Conservation (phyloP, 2,329 filamentous ascomycete genomes). For the Diaporthe sp. region DNA sequence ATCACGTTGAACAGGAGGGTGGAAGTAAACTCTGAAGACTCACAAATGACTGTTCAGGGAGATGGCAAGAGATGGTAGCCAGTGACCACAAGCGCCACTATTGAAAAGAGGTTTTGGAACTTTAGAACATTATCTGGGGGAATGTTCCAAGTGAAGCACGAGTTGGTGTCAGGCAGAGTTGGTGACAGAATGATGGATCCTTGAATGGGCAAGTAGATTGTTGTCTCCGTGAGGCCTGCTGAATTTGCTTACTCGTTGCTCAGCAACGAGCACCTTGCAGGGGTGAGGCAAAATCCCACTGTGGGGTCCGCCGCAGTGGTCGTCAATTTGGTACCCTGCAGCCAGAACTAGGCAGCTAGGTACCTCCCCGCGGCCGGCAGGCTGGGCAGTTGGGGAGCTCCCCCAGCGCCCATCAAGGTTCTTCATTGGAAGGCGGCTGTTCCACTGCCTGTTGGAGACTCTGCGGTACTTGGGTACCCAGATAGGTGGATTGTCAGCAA, state of each 20-base stretch:
- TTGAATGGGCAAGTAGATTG: conserved; percentile 31
- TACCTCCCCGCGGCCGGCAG: neutral
- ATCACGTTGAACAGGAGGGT: neutral
- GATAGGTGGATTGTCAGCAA: neutral
- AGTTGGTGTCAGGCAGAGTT: conserved; percentile 32
- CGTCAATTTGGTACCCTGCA: neutral
- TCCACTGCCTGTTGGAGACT: neutral
- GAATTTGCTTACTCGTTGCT: conserved; percentile 36
- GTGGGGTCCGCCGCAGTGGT: neutral
- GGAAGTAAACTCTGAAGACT: conserved; percentile 11
- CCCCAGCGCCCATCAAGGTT: neutral
- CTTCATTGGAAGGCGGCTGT: neutral
- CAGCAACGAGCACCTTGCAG: conserved; percentile 31
- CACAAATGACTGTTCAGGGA: conserved; percentile 23
- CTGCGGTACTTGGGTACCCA: neutral
- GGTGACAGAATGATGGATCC: conserved; percentile 21
- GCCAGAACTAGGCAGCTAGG: neutral
- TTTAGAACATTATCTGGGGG: conserved; percentile 17
- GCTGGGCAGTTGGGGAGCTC: neutral
- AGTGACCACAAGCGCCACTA: conserved; percentile 10
- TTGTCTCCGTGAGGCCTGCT: conserved; percentile 31
- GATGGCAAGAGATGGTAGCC: conserved; percentile 31
- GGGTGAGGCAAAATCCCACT: neutral
- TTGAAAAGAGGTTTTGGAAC: neutral
- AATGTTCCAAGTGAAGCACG: conserved; percentile 16